Percentiles rank a stretch among this genome's conserved stretches.
phyloP scores from a whole-genome alignment of 805 yeast species.

The Yarrowia deformans region DNA sequence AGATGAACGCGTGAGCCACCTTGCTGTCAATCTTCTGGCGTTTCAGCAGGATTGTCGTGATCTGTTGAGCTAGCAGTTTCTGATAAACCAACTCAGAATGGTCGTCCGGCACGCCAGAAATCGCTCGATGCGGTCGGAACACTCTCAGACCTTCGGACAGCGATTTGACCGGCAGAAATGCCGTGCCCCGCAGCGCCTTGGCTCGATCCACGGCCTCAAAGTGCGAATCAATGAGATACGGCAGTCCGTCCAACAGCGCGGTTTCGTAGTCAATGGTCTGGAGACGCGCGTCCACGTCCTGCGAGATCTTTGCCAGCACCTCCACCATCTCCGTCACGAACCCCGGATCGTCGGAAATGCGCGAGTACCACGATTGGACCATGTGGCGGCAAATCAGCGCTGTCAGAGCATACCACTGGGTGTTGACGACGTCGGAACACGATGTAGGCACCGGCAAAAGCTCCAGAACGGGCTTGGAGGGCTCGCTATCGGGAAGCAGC shows the following conservation, averaged over 20 bases:
- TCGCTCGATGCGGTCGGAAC: slow-evolving; percentile 51
- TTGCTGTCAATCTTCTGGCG: slow-evolving; percentile 54
- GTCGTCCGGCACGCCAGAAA: slow-evolving; percentile 45
- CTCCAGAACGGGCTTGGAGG: slow-evolving; percentile 7
- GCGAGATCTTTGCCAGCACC: slow-evolving; percentile 53
- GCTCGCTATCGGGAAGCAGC: slow-evolving; percentile 19
- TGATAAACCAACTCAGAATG: slow-evolving; percentile 51
- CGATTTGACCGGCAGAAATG: slow-evolving; percentile 49
- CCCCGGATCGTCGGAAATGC: slow-evolving; percentile 54
- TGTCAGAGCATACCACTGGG: slow-evolving; percentile 56
- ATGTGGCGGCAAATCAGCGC: slow-evolving; percentile 59
- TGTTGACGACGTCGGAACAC: slow-evolving; percentile 52
- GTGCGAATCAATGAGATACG: slow-evolving; percentile 54
- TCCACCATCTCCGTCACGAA: slow-evolving; percentile 54
- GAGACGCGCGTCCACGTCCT: slow-evolving; percentile 51
- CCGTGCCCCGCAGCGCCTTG: slow-evolving; percentile 47
- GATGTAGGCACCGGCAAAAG: slow-evolving; percentile 11
- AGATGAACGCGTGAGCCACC: slow-evolving; percentile 53
- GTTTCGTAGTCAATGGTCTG: slow-evolving; percentile 50
- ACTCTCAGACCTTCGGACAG: slow-evolving; percentile 52
- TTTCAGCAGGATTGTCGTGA: slow-evolving; percentile 54
- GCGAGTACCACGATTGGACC: slow-evolving; percentile 57
- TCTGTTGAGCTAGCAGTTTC: slow-evolving; percentile 48
- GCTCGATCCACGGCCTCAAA: slow-evolving; percentile 47
- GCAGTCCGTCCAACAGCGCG: slow-evolving; percentile 57